Evolutionary conservation across 1,284 basidiomycete species (phyloP).

Genomic region (Puccinia novopanici): DNA sequence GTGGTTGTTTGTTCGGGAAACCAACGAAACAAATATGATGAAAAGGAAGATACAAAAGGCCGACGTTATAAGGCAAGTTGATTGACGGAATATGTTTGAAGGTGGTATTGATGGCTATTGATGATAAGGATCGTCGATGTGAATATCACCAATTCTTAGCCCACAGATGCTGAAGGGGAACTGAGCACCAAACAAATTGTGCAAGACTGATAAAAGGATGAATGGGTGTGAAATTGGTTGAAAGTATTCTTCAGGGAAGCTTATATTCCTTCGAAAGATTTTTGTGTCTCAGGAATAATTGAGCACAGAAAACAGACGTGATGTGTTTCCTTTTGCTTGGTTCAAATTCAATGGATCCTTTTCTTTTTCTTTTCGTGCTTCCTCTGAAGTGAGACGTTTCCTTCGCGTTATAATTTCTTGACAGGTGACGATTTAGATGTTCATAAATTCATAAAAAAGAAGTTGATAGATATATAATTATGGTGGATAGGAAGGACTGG

Average conservation of each 20-base stretch:
- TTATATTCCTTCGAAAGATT: constrained; percentile 1
- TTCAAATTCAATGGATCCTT: neutral
- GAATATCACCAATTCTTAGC: neutral
- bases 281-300: neutral
- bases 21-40: neutral
- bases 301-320: neutral
- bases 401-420: constrained; percentile 20
- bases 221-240: neutral
- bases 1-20: neutral
- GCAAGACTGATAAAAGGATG: neutral
- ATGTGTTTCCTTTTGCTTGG: neutral
- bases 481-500: neutral
- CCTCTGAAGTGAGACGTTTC: constrained; percentile 6
- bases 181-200: neutral
- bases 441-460: neutral
- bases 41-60: neutral
- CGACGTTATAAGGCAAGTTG: neutral
- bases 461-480: neutral
- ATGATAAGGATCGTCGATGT: neutral
- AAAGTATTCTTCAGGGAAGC: neutral
- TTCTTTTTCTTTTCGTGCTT: neutral
- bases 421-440: neutral
- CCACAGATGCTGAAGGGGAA: neutral
- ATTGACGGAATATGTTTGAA: neutral
- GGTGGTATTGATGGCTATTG: neutral